Percentiles rank a stretch among this genome's conserved stretches.
Conservation (phyloP, 1,139 yeast genomes). For the Pichia kudriavzevii region DNA sequence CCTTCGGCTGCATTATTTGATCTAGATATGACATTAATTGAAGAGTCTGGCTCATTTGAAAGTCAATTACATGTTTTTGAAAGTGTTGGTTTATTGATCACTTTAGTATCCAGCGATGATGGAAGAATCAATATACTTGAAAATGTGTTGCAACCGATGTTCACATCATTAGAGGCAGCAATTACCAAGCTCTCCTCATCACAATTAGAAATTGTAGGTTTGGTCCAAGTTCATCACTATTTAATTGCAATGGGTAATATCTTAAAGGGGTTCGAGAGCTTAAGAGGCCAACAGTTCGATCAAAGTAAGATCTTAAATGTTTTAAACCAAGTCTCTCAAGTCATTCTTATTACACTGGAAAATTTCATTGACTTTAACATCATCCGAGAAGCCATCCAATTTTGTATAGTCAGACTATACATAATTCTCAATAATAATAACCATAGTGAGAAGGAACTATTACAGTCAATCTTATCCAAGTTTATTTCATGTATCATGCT, state of each 20-base stretch:
- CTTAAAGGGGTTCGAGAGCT: slow-evolving; percentile 68
- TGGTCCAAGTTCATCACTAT: slow-evolving; percentile 77
- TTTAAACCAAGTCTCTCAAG: slow-evolving; percentile 47
- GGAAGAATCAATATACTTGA: slow-evolving; percentile 47
- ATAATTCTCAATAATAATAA: slow-evolving; percentile 45
- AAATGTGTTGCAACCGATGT: slow-evolving; percentile 68
- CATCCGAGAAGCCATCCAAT: slow-evolving; percentile 80
- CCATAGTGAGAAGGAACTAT: slow-evolving; percentile 25
- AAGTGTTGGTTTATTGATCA: slow-evolving; percentile 60
- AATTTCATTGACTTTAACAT: slow-evolving; percentile 58
- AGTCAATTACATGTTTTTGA: slow-evolving; percentile 81
- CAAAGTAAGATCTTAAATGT: slow-evolving; percentile 25
- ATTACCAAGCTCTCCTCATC: slow-evolving; percentile 34
- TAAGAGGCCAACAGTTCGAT: slow-evolving; percentile 18
- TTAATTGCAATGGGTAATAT: slow-evolving; percentile 86
- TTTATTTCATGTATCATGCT: slow-evolving; percentile 67
- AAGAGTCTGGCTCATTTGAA: slow-evolving; percentile 55
- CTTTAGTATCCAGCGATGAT: slow-evolving; percentile 36
- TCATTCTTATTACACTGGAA: slow-evolving; percentile 76
- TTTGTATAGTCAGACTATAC: slow-evolving; percentile 79
- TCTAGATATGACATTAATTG: slow-evolving; percentile 36
- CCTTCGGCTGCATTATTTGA: slow-evolving; percentile 8
- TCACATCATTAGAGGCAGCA: slow-evolving; percentile 62
- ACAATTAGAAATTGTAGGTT: slow-evolving; percentile 34
- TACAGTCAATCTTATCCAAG: slow-evolving; percentile 57